These are phyloP conservation scores for Aspergillus eucalypticola DNA, from an alignment of 2,329 filamentous ascomycete species.

Conservation along the genomic window DNA sequence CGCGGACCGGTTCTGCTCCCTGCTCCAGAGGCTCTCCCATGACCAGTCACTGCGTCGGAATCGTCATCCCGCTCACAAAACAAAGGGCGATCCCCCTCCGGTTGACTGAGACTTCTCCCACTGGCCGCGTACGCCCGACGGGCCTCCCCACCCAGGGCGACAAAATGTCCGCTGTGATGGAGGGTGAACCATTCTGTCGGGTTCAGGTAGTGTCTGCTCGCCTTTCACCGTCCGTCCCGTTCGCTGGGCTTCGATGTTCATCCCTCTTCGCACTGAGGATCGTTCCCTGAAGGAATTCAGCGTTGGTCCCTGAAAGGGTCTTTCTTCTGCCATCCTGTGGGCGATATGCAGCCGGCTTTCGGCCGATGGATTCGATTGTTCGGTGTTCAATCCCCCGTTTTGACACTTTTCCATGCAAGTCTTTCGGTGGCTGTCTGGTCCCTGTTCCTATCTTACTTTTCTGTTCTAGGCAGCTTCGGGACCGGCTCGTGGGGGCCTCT, in stretches of 20 bases:
- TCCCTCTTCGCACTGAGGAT: not conserved
- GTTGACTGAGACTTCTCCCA: not conserved
- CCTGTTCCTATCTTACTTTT: not conserved
- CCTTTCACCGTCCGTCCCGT: not conserved
- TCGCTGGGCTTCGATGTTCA: not conserved
- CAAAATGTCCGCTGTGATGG: constrained; percentile 21
- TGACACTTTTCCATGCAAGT: not conserved
- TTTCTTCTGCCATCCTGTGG: constrained; percentile 12
- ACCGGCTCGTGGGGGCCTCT: not conserved
- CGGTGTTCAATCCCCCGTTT: not conserved
- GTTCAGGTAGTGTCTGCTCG: constrained; percentile 20
- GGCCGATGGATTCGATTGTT: constrained; percentile 12
- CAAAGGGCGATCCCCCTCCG: constrained; percentile 1
- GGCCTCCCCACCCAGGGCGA: not conserved
- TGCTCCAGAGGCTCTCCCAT: not conserved
- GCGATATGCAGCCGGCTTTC: constrained; percentile 26
- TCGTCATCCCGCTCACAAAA: constrained; percentile 5
- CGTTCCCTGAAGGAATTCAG: constrained; percentile 6
- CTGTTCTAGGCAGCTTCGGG: constrained; percentile 2
- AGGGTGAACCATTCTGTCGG: constrained; percentile 34
- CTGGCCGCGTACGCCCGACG: not conserved
- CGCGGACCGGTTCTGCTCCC: not conserved
- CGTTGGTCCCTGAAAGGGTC: constrained; percentile 11
- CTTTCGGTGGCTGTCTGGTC: not conserved
- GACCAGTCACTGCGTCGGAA: not conserved